Base-by-base conservation (phyloP, 169 alveolate genomes). In the Plasmodium billcollinsi region DNA sequence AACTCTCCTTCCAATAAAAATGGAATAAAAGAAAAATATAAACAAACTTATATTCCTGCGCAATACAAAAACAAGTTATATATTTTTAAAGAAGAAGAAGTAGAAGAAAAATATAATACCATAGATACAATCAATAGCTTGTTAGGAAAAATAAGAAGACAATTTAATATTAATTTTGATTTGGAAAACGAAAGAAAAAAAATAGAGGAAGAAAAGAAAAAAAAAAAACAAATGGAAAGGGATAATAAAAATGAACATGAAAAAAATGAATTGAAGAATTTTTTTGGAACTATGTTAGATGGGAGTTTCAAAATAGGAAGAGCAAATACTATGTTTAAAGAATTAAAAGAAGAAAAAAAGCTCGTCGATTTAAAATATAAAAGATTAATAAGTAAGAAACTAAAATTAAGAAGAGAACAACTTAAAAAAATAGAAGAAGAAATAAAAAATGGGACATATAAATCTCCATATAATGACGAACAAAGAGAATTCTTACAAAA, bases 391-490 rank as follows among this genome's bases (percentile, higher is more conserved):
- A 80, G 59, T 47, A 80, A 73, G 52, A 80, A 80, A 61, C 8
- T 69, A 58, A 20, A 21, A 49, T 73, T 80, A 50, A 50, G 90
- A 63, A 21, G 15, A 67, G 21, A 80, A 7, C 90, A 80, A 69
- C 70, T 80, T 72, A 80, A 80, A 61, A 59, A 80, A 50, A 49
- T 73, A 21, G 73, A 62, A 20, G 93, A 72, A 54, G 73, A 49
- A 29, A 21, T 89, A 45, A 90, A 91, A 73, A 88, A 94, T 56
- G 96, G 96, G 5, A 86, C 94, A 20, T 70, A 49, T 59, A 85
- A 90, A 92, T 72, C 83, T 8, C 83, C 93, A 9, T 94, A 90
- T 70, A 92, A 89, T 59, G 93, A 85, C 15, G 95, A 92, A 71
- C 96, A 94, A 63, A 89, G 73, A 74, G 73, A 80, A 5, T 73